Evolutionary conservation across 2,329 filamentous ascomycete species (phyloP), one percentile per base, ranked within the genome.

Genomic region (Beauveria scarabaeidicola): DNA sequence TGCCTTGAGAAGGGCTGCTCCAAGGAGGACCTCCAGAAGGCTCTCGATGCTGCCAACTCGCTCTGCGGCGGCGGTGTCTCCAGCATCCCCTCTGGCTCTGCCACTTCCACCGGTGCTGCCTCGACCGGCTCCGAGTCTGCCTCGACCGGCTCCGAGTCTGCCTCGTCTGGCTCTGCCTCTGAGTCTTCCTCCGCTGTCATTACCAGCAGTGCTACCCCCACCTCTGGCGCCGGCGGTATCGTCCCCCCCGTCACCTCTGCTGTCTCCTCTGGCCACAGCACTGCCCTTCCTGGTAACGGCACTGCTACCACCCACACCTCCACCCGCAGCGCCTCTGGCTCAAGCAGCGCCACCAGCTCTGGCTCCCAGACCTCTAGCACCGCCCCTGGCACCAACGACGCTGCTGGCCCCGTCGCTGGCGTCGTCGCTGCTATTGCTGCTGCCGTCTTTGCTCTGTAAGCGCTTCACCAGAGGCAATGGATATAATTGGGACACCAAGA

Each of bases 1-100:
- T 76, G 74, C 65, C 60, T 75, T 51, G 60, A 69, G 61, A 63
- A 66, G 25, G 67, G 68, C 44, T 80, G 78, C 66, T 59, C 62
- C 11, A 27, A 63, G 2, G 41, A 59, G 32, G 70, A 72, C 10
- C 73, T 72, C 17, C 69, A 71, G 58, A 52, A 64, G 9, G 69
- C 73, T 10, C 72, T 72, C 13, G 53, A 52, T 13, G 64, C 58
- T 3, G 66, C 69, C 25, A 76, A 74, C 63, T 60, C 67, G 23
- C 61, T 63, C 11, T 65, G 60, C 53, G 58, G 60, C 8, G 41
- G 52, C 23, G 46, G 52, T 25, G 27, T 53, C 52, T 51, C 58
- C 27, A 29, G 41, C 2, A 46, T 19, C 27, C 54, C 46, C 27
- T 52, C 64, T 15, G 32, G 32, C 32, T 36, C 32, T 36, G 32